These are phyloP conservation scores for Chloranthus sessilifolius DNA, from an alignment of 164 flowering plant species.

Conservation along the genomic window DNA sequence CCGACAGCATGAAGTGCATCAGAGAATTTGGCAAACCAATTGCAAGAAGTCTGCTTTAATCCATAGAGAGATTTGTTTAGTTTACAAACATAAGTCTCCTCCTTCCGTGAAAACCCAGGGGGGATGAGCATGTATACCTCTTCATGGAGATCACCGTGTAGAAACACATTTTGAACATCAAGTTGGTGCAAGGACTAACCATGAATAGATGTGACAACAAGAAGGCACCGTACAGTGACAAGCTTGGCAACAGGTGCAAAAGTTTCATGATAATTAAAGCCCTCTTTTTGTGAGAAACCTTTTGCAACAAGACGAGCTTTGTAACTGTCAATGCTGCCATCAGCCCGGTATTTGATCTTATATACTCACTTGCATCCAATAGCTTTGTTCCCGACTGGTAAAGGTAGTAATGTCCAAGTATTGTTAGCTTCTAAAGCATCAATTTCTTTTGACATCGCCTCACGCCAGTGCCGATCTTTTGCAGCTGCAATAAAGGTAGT, in stretches of 20 bases:
- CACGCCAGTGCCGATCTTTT: background rate
- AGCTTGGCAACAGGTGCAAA: background rate
- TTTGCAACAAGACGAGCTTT: background rate
- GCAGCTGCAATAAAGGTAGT: background rate
- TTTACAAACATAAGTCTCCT: background rate
- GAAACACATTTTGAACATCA: background rate
- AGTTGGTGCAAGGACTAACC: background rate
- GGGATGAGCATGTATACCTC: background rate
- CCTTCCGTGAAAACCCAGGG: background rate
- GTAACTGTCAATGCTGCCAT: conserved; percentile 1
- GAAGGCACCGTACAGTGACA: background rate
- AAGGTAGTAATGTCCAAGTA: background rate
- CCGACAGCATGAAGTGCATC: background rate
- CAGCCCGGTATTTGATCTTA: background rate
- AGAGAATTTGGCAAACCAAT: conserved; percentile 1
- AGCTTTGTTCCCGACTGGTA: background rate
- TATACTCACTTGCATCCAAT: conserved; percentile 3
- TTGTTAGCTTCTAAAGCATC: background rate
- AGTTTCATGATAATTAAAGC: background rate
- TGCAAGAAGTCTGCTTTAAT: background rate
- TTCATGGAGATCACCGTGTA: conserved; percentile 4
- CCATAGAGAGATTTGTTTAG: background rate
- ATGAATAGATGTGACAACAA: background rate
- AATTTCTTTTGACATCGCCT: conserved; percentile 4
- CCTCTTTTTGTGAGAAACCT: background rate